Evolutionary conservation across 2,329 filamentous ascomycete species (phyloP).

Genomic region (Pestalotiopsis fici): DNA sequence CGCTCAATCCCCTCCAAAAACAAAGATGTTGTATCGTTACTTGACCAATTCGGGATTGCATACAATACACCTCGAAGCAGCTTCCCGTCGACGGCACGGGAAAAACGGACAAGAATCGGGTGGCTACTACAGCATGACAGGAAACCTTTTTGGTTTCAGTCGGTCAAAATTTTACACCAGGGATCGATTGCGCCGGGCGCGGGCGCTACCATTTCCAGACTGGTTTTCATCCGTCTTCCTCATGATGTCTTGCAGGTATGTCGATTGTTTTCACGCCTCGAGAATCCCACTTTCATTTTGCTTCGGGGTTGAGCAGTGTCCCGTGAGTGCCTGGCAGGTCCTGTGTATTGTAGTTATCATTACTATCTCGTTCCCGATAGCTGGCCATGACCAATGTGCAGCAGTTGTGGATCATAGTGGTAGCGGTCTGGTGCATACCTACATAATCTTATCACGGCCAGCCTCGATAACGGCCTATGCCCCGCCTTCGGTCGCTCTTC

Average conservation of each 20-base stretch:
- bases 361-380: background rate
- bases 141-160: background rate
- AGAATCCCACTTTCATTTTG: background rate
- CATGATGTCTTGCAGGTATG: background rate
- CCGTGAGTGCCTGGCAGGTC: background rate
- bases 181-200: background rate
- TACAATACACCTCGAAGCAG: background rate
- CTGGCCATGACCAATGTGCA: background rate
- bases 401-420: background rate
- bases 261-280: background rate
- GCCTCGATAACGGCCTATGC: background rate
- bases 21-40: background rate
- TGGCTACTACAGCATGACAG: background rate
- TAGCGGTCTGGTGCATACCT: background rate
- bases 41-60: background rate
- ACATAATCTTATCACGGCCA: background rate
- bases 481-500: background rate
- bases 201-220: background rate
- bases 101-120: background rate
- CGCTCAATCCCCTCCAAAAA: background rate
- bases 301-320: background rate
- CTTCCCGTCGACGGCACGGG: background rate
- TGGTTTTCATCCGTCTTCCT: background rate
- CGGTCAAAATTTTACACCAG: background rate
- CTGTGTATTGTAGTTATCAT: background rate